Conservation (phyloP, 2,329 filamentous ascomycete genomes). For the Calonectria honghensis region DNA sequence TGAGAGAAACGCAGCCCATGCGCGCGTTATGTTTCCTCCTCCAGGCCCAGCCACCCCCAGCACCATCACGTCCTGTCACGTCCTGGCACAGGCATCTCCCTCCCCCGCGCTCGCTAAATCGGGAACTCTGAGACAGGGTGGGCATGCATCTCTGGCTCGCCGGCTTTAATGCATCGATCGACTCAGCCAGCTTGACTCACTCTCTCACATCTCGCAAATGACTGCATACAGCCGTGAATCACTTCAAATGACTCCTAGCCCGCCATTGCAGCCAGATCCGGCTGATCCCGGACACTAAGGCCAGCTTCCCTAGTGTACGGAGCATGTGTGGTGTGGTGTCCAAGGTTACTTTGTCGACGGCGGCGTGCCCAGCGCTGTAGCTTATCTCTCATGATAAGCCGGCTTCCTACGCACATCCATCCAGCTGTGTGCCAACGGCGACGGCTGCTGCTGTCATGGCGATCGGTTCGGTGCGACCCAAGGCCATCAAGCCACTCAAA, state of each 20-base stretch:
- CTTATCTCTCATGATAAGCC: constrained; percentile 38
- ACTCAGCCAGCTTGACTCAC: constrained; percentile 28
- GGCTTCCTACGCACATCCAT: constrained; percentile 1
- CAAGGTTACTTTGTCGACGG: constrained; percentile 12
- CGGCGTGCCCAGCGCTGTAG: constrained; percentile 2
- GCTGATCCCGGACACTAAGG: constrained; percentile 34
- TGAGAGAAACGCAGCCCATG: constrained; percentile 16
- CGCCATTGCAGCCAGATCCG: constrained; percentile 26
- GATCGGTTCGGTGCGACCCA: constrained; percentile 30
- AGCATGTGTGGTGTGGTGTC: constrained; percentile 16
- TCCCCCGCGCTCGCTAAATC: constrained; percentile 18
- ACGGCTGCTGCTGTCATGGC: constrained; percentile 21
- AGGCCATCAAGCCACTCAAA: constrained; percentile 27
- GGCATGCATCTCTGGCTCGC: constrained; percentile 28
- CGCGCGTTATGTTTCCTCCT: constrained; percentile 4
- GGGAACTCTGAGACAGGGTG: constrained; percentile 30
- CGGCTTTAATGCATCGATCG: constrained; percentile 28
- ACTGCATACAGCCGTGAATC: constrained; percentile 3
- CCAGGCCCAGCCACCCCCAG: constrained; percentile 8
- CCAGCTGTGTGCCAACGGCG: constrained; percentile 8
- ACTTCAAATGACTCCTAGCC: constrained; percentile 23
- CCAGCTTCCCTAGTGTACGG: constrained; percentile 4
- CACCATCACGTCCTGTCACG: constrained; percentile 5
- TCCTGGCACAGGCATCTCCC: neutral
- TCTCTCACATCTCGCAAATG: constrained; percentile 12